Evolutionary conservation across 2,329 filamentous ascomycete genomes (phyloP).

Genomic region (Pseudogymnoascus sp.): DNA sequence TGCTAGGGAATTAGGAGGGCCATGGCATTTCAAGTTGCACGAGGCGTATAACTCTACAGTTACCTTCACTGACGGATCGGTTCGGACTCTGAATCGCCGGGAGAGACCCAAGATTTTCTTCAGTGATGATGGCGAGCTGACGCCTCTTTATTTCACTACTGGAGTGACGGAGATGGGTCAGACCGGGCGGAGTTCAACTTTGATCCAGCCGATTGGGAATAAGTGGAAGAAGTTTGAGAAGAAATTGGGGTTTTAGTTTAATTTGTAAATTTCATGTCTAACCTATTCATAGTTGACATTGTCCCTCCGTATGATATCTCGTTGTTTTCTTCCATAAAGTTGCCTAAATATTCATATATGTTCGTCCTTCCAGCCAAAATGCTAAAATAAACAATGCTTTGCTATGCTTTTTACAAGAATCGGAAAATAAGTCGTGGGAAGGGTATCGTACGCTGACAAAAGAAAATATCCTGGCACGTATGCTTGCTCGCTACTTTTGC

Average conservation of each 20-base stretch:
- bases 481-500: neutral
- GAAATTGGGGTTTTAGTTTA: neutral
- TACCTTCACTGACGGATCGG: conserved; percentile 34
- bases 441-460: conserved; percentile 8
- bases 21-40: conserved; percentile 28
- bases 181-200: conserved; percentile 30
- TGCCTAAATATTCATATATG: neutral
- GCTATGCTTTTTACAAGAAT: conserved; percentile 4
- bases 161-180: conserved; percentile 36
- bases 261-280: neutral
- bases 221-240: neutral
- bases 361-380: neutral
- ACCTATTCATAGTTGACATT: neutral
- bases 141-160: conserved; percentile 38
- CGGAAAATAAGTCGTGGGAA: conserved; percentile 3
- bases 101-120: conserved; percentile 43
- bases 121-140: conserved; percentile 38
- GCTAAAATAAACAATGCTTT: conserved; percentile 2
- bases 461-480: neutral
- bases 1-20: conserved; percentile 23
- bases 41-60: conserved; percentile 24
- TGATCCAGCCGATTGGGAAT: conserved; percentile 34
- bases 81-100: conserved; percentile 34
- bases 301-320: neutral
- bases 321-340: neutral